phyloP scores from a whole-genome alignment of 1,284 basidiomycete species.

The Cystobasidiaceae sp. region DNA sequence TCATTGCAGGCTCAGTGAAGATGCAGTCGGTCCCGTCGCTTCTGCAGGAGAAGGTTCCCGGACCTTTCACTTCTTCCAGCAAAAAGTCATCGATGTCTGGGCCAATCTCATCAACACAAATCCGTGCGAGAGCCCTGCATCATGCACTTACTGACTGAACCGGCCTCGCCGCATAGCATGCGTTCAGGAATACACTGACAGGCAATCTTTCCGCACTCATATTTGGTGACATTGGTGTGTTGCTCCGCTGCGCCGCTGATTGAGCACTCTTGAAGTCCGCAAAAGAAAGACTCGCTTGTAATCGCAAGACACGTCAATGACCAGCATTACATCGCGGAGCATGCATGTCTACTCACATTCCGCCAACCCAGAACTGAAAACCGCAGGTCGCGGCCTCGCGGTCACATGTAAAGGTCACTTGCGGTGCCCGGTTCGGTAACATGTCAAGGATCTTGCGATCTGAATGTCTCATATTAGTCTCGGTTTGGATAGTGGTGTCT shows the following conservation, averaged over 20 bases:
- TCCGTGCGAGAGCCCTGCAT: too few relatives aligned
- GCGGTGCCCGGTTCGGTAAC: constrained; percentile 78
- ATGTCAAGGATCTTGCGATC: constrained; percentile 85
- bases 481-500: neutral
- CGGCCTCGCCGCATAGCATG: constrained; percentile 93
- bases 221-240: constrained; percentile 66
- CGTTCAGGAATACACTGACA: constrained; percentile 86
- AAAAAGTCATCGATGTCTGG: constrained; percentile 92
- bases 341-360: neutral
- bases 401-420: constrained; percentile 88
- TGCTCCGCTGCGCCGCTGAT: constrained; percentile 54
- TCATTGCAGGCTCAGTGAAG: constrained; percentile 96
- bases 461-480: constrained; percentile 46
- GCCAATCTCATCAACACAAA: too few relatives aligned
- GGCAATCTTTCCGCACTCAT: constrained; percentile 73
- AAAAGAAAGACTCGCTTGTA: constrained; percentile 97
- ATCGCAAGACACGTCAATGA: too few relatives aligned
- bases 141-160: constrained; percentile 84
- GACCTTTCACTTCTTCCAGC: constrained; percentile 80
- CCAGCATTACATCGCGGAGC: too few relatives aligned
- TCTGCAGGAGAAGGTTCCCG: constrained; percentile 78
- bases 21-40: constrained; percentile 61
- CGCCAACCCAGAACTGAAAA: constrained; percentile 95
- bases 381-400: constrained; percentile 61
- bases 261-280: constrained; percentile 65